Conservation (phyloP, 257 asterid species). For the Thymus quinquecostatus region DNA sequence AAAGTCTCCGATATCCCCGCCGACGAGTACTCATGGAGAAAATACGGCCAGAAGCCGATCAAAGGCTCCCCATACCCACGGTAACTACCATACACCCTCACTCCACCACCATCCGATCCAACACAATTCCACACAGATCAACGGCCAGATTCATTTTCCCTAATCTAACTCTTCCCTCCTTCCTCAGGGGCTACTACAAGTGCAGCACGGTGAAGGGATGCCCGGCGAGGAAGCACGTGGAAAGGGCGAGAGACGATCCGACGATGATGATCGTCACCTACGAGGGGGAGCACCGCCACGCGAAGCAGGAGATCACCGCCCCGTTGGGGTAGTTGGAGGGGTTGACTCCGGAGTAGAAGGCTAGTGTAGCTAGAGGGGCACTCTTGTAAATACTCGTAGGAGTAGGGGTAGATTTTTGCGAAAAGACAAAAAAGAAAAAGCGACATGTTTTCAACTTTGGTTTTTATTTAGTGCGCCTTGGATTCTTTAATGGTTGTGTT, state of each 20-base stretch:
- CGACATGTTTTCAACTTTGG: conserved; percentile 21
- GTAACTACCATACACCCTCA: conserved; percentile 48
- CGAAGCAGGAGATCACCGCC: conserved; percentile 43
- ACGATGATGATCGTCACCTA: conserved; percentile 72
- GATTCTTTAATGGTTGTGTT: conserved; percentile 3
- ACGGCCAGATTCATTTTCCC: neutral
- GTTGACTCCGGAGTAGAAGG: neutral
- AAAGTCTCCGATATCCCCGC: conserved; percentile 66
- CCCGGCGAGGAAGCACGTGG: conserved; percentile 87
- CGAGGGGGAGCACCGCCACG: conserved; percentile 80
- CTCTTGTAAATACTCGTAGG: conserved; percentile 44
- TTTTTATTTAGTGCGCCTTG: neutral
- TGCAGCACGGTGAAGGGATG: conserved; percentile 75
- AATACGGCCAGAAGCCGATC: conserved; percentile 83
- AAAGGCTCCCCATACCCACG: conserved; percentile 90
- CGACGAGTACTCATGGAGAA: conserved; percentile 80
- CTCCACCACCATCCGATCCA: neutral
- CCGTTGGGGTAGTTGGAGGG: conserved; percentile 36
- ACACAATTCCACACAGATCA: neutral
- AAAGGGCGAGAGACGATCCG: conserved; percentile 79
- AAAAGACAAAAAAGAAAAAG: neutral
- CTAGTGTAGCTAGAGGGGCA: conserved; percentile 16
- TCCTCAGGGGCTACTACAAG: conserved; percentile 73
- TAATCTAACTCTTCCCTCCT: neutral
- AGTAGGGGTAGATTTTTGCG: conserved; percentile 21